A percentile compares a stretch with the other conserved stretches of the same genome.
These are phyloP conservation scores for Fusarium nygamai DNA, from an alignment of 2,329 filamentous ascomycete genomes.

Conservation along the genomic window DNA sequence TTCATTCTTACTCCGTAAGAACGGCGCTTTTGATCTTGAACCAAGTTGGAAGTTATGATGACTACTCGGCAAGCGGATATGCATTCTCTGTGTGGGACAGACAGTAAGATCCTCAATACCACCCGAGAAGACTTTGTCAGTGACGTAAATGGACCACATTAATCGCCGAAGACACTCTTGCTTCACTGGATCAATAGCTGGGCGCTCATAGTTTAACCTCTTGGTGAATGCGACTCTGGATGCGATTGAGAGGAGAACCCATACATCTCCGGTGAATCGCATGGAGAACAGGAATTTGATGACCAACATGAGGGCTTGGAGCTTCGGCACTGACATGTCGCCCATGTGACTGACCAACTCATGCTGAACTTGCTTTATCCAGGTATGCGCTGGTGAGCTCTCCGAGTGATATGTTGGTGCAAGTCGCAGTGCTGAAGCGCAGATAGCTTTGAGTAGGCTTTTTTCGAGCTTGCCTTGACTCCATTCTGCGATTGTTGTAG, in stretches of 20 bases:
- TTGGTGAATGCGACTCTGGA: constrained; percentile 42
- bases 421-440: constrained; percentile 12
- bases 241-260: constrained; percentile 38
- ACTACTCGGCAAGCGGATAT: constrained; percentile 40
- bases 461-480: constrained; percentile 31
- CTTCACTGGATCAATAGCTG: constrained; percentile 16
- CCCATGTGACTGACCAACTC: constrained; percentile 4
- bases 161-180: constrained; percentile 41
- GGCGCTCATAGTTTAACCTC: constrained; percentile 41
- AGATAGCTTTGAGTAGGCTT: constrained; percentile 33
- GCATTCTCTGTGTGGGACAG: constrained; percentile 37
- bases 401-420: not conserved
- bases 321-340: constrained; percentile 12
- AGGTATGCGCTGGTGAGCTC: not conserved
- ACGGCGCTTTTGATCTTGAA: constrained; percentile 25
- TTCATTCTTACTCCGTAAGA: constrained; percentile 2
- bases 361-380: constrained; percentile 37
- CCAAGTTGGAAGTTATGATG: constrained; percentile 43
- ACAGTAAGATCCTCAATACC: constrained; percentile 45
- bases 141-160: constrained; percentile 42
- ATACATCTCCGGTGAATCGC: constrained; percentile 26
- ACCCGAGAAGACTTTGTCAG: constrained; percentile 41
- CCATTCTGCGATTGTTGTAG: constrained; percentile 40
- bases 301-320: constrained; percentile 38
- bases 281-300: constrained; percentile 26